Conservation (phyloP, 169 alveolate genomes). For the Plasmodium billcollinsi region DNA sequence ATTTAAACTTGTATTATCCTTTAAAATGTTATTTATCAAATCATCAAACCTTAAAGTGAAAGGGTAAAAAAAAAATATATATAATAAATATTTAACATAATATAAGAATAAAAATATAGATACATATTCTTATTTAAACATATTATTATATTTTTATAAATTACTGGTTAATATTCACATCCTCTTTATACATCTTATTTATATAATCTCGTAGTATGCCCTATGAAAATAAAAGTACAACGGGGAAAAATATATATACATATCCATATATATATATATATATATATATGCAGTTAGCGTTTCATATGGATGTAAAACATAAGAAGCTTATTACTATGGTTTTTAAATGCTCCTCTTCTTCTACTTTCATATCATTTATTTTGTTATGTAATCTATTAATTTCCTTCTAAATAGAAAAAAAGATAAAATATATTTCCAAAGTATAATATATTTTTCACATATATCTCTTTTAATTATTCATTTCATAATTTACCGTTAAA, state of each 20-base stretch:
- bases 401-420: conserved; percentile 26
- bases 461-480: not conserved
- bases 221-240: no score
- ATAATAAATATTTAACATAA: not conserved
- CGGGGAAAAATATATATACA: no score
- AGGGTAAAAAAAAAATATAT: not conserved
- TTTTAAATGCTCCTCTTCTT: conserved; percentile 17
- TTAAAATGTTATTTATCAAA: conserved; percentile 47
- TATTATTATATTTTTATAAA: not conserved
- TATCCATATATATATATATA: no score
- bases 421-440: not conserved
- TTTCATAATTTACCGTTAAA: conserved; percentile 19
- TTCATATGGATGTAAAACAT: no score
- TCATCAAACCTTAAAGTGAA: conserved; percentile 44
- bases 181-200: not conserved
- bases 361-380: conserved; percentile 54
- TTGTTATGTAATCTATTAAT: conserved; percentile 17
- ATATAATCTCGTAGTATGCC: not conserved
- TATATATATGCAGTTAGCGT: no score
- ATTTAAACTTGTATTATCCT: conserved; percentile 39
- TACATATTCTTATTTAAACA: not conserved
- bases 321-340: conserved; percentile 15
- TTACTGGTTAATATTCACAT: not conserved
- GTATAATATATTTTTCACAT: not conserved
- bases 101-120: not conserved